These are phyloP conservation scores for Anisodus acutangulus DNA, from an alignment of 257 asterid species.

Conservation along the genomic window DNA sequence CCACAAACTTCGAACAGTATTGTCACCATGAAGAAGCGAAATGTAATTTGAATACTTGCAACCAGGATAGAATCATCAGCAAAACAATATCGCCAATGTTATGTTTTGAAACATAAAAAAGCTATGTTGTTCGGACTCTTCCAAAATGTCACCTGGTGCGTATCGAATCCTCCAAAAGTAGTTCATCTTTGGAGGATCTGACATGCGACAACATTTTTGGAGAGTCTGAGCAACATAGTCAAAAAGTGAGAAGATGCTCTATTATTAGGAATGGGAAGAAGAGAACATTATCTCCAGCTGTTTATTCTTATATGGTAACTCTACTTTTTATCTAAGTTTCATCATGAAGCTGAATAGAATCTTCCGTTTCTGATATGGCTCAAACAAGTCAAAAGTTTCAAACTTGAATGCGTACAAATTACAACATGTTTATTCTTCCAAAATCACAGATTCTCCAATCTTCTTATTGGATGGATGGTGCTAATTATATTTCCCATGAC, in stretches of 20 bases:
- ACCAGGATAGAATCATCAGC: not conserved
- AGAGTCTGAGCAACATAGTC: not conserved
- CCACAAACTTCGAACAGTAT: not conserved
- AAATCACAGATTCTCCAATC: not conserved
- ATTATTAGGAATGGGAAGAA: constrained; percentile 15
- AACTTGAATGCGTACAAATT: constrained; percentile 18
- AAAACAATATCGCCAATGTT: not conserved
- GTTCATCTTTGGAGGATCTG: not conserved
- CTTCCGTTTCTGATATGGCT: not conserved
- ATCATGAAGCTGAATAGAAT: constrained; percentile 13
- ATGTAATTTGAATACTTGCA: not conserved
- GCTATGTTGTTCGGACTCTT: not conserved
- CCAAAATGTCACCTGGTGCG: not conserved
- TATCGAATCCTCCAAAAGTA: not conserved
- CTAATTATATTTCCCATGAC: not conserved
- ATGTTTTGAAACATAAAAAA: not conserved
- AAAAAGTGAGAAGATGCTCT: not conserved
- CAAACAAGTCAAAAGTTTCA: not conserved
- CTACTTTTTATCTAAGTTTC: not conserved
- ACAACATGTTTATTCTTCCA: constrained; percentile 1
- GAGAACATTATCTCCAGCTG: not conserved
- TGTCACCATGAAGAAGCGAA: not conserved
- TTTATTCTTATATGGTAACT: not conserved
- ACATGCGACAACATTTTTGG: not conserved
- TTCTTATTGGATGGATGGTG: not conserved